Base-by-base conservation (phyloP, 352 stramenopile species). In the Phytophthora hibernalis region DNA sequence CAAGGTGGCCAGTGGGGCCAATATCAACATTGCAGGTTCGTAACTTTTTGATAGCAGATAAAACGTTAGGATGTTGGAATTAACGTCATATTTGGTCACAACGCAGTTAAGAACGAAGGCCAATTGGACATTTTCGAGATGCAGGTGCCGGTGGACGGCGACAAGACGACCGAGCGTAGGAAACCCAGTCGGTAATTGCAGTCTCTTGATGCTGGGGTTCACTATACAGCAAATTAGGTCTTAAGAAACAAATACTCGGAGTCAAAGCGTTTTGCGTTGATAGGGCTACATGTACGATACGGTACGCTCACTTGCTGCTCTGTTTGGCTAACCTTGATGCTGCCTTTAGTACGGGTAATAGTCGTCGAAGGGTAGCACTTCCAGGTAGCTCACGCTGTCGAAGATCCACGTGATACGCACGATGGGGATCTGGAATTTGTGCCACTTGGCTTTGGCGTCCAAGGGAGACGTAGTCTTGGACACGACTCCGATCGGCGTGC, bases 81-180 rank as follows among this genome's bases (percentile, higher is more conserved):
- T 28, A 47, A 40, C 13, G 20, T 9, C 16, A 28, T 54, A 50
- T 49, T 26, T 54, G 28, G 13, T 49, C 20, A 50, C 45, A 13
- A n/a, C 16, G 38, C 67, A 94, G 89, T 96, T 35, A 96, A 96
- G 67, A 84, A 95, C 61, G 89, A 96, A 72, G 87, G 87, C 2
- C 80, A 87, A 26, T 73, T 96, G 62, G 89, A 96, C 58, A 96
- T 96, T 52, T 96, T 96, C 56, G 89, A 96, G 73, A 96, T 96
- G 89, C 89, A 96, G 53, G 89, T 96, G 60, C 89, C 89, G 0
- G 89, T 96, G 58, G 82, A 93, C 54, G 76, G 75, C 51, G 75
- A 76, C 31, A 84, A 70, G 50, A 3, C 33, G 37, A 9, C 45
- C 31, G 31, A 43, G 16, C 31, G 24, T 0, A 63, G 62, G n/a